Conservation (phyloP, 306 rosid species). For the Vicia faba region DNA sequence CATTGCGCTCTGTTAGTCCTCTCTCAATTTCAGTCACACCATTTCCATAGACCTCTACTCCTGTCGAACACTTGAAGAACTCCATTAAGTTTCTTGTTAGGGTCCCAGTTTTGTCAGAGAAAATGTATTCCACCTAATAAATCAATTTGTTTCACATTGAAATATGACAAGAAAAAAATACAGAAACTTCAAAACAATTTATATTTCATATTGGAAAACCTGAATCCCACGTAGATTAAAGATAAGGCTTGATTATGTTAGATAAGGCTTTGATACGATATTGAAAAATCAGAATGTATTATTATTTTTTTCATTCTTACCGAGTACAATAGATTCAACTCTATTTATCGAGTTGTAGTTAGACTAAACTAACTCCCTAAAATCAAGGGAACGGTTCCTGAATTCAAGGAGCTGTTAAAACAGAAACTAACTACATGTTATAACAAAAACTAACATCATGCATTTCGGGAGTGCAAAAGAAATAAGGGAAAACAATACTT, state of each 20-base stretch:
- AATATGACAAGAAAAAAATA: conserved; percentile 22
- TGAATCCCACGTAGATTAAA: too few relatives aligned
- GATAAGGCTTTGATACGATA: too few relatives aligned
- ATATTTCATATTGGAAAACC: background rate
- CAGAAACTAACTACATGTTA: too few relatives aligned
- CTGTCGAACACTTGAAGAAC: conserved; percentile 99
- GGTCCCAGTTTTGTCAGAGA: conserved; percentile 99
- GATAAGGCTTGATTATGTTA: too few relatives aligned
- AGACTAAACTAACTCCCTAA: too few relatives aligned
- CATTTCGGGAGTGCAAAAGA: background rate
- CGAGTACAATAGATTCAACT: too few relatives aligned
- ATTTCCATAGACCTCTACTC: conserved; percentile 88
- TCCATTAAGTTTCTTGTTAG: conserved; percentile 96
- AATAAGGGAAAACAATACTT: background rate
- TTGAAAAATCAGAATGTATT: too few relatives aligned
- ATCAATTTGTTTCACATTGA: conserved; percentile 25
- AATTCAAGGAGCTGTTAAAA: too few relatives aligned
- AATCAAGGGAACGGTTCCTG: too few relatives aligned
- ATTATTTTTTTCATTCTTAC: too few relatives aligned
- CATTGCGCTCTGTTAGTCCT: conserved; percentile 77
- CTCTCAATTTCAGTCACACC: conserved; percentile 94
- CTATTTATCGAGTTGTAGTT: too few relatives aligned
- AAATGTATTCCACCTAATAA: conserved; percentile 92
- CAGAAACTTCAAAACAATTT: background rate
- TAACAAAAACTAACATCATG: too few relatives aligned